Evolutionary conservation across 768 basidiomycete species (phyloP), one percentile per base, ranked within the genome.

Genomic region (Baorangia bicolor): DNA sequence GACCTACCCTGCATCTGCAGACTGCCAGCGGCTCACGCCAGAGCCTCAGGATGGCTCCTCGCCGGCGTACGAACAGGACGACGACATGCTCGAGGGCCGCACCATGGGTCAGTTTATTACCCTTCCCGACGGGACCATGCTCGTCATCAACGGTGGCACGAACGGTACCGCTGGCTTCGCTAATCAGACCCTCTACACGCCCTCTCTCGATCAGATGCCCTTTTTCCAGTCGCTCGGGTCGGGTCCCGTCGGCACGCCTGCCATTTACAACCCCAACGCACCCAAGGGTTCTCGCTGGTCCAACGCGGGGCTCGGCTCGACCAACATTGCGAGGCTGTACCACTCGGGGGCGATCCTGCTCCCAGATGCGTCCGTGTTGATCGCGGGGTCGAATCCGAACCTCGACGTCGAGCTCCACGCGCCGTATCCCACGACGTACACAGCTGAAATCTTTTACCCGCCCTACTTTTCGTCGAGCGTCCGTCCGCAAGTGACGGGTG

Each of bases 371-470:
- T 90, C 90, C 3, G 86, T 98, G 35, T 71, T 97, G 46, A 81
- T 96, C 60, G 92, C 92, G 30, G 96, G 96, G 8, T 93, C 92
- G 31, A 98, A 98, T 74, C 94, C 95, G 1, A 95, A 95, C 66
- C 78, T 89, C 33, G 94, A 98, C 63, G 87, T 88, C 57, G 86
- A 88, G 63, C 57, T 75, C 33, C 70, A 75, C n/a, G 79, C 81
- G 11, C 37, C 77, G 34, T 93, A 78, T 77, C 86, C 88, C 1
- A 93, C 93, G 2, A 83, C 86, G 27, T 95, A 94, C 65, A 76
- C 83, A 31, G 86, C 88, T 2, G 94, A 96, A 69, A 80, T 87
- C 38, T 99, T 94, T 78, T 98, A 94, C 75, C 96, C 96, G 0
- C 79, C 85, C 12, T 99, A 96, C 75, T 98, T 88, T 76, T 77